Percentiles rank a stretch among this genome's conserved stretches.
Evolutionary conservation across 768 basidiomycete species (phyloP).

Genomic region (Leccinum obscurum): DNA sequence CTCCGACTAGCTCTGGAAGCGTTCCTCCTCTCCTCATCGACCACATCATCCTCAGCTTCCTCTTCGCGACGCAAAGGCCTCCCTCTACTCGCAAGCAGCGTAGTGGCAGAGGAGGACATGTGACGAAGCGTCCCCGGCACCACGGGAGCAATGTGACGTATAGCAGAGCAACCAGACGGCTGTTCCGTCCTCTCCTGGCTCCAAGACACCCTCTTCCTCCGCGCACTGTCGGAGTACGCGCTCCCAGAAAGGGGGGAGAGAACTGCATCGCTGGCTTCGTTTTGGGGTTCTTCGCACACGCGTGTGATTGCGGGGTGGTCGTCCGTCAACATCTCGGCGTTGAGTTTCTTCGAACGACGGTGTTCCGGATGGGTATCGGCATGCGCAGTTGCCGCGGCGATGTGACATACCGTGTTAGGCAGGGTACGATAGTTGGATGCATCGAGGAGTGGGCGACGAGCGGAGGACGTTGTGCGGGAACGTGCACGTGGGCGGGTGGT

Average conservation of each 20-base stretch:
- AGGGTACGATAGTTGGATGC: constrained; percentile 67
- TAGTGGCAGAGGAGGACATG: constrained; percentile 19
- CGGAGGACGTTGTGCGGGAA: constrained; percentile 42
- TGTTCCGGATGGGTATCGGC: constrained; percentile 48
- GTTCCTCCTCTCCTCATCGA: constrained; percentile 29
- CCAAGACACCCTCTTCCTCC: constrained; percentile 65
- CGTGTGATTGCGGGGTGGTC: constrained; percentile 14
- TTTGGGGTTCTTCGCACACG: constrained; percentile 30
- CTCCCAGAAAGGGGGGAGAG: constrained; percentile 67
- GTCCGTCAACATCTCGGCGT: constrained; percentile 26
- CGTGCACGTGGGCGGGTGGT: constrained; percentile 40
- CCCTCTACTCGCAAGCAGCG: constrained; percentile 39
- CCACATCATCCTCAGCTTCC: constrained; percentile 29
- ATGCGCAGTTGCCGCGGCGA: constrained; percentile 68
- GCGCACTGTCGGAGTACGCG: constrained; percentile 71
- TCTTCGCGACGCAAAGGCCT: constrained; percentile 44
- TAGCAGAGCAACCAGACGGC: constrained; percentile 41
- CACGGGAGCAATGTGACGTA: constrained; percentile 35
- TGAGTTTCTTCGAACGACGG: constrained; percentile 31
- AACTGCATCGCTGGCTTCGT: constrained; percentile 51
- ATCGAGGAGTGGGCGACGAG: constrained; percentile 53
- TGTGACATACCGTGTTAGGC: constrained; percentile 67
- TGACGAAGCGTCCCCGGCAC: constrained; percentile 35
- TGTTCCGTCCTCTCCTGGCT: constrained; percentile 66
- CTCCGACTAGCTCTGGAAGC: constrained; percentile 66